A percentile compares a stretch with the other conserved stretches of the same genome.
These are phyloP conservation scores for Vitis hybrid DNA, from an alignment of 177 flowering plant species.

Conservation along the genomic window DNA sequence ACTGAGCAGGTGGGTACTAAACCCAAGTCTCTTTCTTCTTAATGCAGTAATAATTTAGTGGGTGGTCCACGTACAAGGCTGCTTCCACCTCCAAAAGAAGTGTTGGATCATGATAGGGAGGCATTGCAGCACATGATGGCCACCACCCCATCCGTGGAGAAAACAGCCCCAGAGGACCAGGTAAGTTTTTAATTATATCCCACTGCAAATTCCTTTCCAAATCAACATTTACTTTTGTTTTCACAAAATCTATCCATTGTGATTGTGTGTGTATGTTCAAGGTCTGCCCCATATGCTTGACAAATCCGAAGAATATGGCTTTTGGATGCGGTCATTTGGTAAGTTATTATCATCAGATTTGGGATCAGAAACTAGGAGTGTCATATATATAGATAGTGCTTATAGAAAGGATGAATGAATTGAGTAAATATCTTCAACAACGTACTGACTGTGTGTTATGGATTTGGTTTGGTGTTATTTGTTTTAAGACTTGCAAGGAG, in stretches of 20 bases:
- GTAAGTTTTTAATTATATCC: constrained; percentile 28
- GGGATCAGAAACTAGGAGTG: not conserved
- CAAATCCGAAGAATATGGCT: constrained; percentile 86
- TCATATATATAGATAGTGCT: not conserved
- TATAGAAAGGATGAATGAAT: too few species aligned
- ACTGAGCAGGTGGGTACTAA: not conserved
- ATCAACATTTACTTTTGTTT: too few species aligned
- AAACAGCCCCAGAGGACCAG: constrained; percentile 41
- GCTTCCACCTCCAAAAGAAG: constrained; percentile 81
- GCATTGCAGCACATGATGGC: constrained; percentile 18
- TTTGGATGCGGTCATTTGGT: constrained; percentile 93
- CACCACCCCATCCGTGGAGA: constrained; percentile 20
- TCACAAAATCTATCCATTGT: too few species aligned
- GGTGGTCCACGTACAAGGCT: constrained; percentile 32
- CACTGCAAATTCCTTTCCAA: too few species aligned
- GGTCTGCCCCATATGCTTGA: constrained; percentile 88
- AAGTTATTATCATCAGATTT: constrained; percentile 20
- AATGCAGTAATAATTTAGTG: constrained; percentile 24
- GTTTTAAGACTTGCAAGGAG: constrained; percentile 74
- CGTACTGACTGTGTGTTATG: too few species aligned
- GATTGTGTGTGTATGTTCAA: constrained; percentile 13
- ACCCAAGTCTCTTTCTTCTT: not conserved
- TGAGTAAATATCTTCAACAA: too few species aligned
- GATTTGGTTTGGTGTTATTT: not conserved
- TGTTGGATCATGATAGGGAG: constrained; percentile 48